These are phyloP conservation scores for Penicillium sp. DNA, from an alignment of 2,329 filamentous ascomycete genomes.

Conservation along the genomic window DNA sequence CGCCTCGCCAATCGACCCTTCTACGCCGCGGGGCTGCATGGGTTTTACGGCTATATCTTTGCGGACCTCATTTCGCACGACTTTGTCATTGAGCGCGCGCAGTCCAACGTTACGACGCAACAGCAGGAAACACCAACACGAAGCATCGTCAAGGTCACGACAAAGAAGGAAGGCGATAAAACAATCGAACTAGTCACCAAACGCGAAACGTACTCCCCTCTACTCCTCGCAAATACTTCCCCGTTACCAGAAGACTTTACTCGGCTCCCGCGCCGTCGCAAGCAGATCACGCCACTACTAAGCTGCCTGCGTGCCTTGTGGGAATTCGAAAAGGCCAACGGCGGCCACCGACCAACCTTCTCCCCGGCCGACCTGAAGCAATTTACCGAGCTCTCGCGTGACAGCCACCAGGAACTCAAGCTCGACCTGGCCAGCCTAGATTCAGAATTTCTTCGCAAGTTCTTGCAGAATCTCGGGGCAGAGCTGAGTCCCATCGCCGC, in stretches of 20 bases:
- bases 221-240: constrained; percentile 76
- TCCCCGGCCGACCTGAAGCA: constrained; percentile 60
- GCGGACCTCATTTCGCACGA: constrained; percentile 86
- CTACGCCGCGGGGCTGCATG: constrained; percentile 81
- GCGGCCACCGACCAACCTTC: constrained; percentile 51
- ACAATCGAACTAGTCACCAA: constrained; percentile 82
- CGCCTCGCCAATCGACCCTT: constrained; percentile 73
- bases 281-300: constrained; percentile 73
- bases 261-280: constrained; percentile 61
- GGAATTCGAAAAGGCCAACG: constrained; percentile 66
- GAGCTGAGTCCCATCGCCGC: constrained; percentile 84
- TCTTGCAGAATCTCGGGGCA: constrained; percentile 76
- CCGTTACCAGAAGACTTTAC: constrained; percentile 65
- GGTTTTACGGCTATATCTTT: constrained; percentile 92
- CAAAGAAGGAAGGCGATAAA: constrained; percentile 65
- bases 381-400: constrained; percentile 72
- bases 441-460: constrained; percentile 69
- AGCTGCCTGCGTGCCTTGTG: constrained; percentile 84
- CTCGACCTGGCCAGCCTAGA: constrained; percentile 62
- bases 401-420: constrained; percentile 69
- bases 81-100: constrained; percentile 79
- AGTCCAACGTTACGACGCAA: constrained; percentile 62
- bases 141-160: constrained; percentile 64
- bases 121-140: constrained; percentile 72
- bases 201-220: constrained; percentile 81